These are phyloP conservation scores for Nicotiana rustica DNA, from an alignment of 305 asterid species.

Conservation along the genomic window DNA sequence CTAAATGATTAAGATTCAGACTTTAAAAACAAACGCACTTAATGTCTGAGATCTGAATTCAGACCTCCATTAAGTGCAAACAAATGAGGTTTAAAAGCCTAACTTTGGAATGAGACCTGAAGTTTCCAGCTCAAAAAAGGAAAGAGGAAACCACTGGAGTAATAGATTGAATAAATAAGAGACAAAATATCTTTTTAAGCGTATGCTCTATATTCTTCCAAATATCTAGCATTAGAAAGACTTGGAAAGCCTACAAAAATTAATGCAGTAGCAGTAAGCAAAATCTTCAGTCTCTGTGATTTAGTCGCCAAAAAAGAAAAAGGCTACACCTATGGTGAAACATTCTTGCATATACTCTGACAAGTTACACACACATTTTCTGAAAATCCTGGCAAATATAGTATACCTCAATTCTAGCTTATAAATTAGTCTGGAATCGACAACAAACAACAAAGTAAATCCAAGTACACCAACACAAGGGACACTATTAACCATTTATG, in stretches of 20 bases:
- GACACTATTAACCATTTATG: not conserved
- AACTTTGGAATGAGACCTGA: constrained; percentile 3
- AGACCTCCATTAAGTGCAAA: too few relatives aligned
- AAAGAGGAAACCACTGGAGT: constrained; percentile 24
- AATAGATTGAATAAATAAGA: not conserved
- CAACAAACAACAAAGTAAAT: not conserved
- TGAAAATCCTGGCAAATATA: not conserved
- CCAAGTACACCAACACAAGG: not conserved
- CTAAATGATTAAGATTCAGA: too few relatives aligned
- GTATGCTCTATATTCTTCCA: not conserved
- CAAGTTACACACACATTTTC: not conserved
- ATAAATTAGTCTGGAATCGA: not conserved
- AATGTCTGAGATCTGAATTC: too few relatives aligned
- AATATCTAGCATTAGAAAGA: constrained; percentile 20
- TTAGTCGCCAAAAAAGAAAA: not conserved
- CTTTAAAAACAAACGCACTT: too few relatives aligned
- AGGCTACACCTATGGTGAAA: not conserved
- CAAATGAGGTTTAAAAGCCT: not conserved
- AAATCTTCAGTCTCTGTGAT: constrained; percentile 12
- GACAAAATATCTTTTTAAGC: not conserved
- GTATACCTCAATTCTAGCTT: constrained; percentile 27
- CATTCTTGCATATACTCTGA: not conserved
- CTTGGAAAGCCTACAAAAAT: not conserved
- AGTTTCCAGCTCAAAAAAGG: constrained; percentile 29
- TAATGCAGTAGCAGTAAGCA: not conserved